phyloP scores from a whole-genome alignment of 768 basidiomycete species.

The Mycena galopus region DNA sequence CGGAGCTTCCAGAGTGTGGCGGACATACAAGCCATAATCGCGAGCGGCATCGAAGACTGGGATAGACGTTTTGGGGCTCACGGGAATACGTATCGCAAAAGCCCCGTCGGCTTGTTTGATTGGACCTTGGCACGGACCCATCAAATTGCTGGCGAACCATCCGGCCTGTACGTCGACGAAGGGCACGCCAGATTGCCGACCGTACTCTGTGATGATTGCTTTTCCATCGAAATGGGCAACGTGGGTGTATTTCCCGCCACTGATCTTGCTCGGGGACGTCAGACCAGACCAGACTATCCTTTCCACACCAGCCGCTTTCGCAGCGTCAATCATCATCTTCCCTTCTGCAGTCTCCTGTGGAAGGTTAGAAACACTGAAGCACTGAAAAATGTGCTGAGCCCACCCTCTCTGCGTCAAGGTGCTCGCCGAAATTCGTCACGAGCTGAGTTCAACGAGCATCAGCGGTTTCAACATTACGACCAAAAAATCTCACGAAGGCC shows the following conservation, averaged over 20 bases:
- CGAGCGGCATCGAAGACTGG: conserved; percentile 24
- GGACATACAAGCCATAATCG: conserved; percentile 31
- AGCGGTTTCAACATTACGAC: not conserved
- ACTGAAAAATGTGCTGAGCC: too few species aligned
- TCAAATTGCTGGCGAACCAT: conserved; percentile 20
- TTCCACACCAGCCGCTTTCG: conserved; percentile 19
- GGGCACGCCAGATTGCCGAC: conserved; percentile 9
- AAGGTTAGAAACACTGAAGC: not conserved
- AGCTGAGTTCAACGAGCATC: not conserved
- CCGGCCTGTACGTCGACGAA: conserved; percentile 33
- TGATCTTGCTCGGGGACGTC: not conserved
- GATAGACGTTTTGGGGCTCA: conserved; percentile 2
- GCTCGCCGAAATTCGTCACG: conserved; percentile 27
- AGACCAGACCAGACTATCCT: conserved; percentile 31
- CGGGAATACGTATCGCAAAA: not conserved
- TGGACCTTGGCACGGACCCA: not conserved
- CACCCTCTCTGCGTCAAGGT: conserved; percentile 11
- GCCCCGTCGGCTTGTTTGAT: conserved; percentile 12
- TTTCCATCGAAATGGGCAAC: conserved; percentile 26
- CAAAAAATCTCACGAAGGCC: conserved; percentile 14
- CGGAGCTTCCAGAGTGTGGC: conserved; percentile 13
- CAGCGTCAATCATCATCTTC: conserved; percentile 30
- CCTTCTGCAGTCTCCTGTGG: conserved; percentile 24
- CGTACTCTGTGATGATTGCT: conserved; percentile 19
- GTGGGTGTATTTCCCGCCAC: conserved; percentile 3